Conservation (phyloP, 176 grass and related monocot genomes). For the Poa annua region DNA sequence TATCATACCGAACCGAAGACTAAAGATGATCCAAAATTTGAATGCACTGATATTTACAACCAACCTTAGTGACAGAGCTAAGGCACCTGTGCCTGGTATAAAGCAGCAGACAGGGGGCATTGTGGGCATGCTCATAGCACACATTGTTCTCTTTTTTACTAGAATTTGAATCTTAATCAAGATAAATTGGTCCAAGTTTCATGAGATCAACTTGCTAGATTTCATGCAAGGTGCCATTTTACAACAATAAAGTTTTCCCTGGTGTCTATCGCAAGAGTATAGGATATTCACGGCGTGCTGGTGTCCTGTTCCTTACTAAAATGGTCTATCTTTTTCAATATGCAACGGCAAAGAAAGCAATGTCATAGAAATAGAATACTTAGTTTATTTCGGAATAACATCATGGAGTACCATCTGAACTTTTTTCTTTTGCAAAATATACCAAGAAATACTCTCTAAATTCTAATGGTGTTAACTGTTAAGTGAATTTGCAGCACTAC, state of each 20-base stretch:
- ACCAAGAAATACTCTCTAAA: conserved; percentile 7
- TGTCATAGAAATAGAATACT: background rate
- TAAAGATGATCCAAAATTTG: background rate
- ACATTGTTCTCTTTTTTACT: background rate
- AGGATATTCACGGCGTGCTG: background rate
- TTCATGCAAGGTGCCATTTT: background rate
- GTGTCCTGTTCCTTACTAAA: background rate
- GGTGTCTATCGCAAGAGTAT: background rate
- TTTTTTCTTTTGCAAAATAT: background rate
- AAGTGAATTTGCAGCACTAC: background rate
- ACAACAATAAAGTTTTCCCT: background rate
- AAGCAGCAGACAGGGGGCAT: background rate
- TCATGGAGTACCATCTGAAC: background rate
- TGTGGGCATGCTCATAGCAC: background rate
- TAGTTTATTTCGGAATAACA: conserved; percentile 6
- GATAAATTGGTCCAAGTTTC: background rate
- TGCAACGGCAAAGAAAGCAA: background rate
- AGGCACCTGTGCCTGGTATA: background rate
- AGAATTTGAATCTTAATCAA: background rate
- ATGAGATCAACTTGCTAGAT: background rate
- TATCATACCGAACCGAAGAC: background rate
- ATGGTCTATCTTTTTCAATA: background rate
- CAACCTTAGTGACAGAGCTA: background rate
- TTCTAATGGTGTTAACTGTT: background rate
- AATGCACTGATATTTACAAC: no score